A percentile compares a stretch with the other conserved stretches of the same genome.
Evolutionary conservation across 441 rosid genomes (phyloP).

Genomic region (Gossypium aridum): DNA sequence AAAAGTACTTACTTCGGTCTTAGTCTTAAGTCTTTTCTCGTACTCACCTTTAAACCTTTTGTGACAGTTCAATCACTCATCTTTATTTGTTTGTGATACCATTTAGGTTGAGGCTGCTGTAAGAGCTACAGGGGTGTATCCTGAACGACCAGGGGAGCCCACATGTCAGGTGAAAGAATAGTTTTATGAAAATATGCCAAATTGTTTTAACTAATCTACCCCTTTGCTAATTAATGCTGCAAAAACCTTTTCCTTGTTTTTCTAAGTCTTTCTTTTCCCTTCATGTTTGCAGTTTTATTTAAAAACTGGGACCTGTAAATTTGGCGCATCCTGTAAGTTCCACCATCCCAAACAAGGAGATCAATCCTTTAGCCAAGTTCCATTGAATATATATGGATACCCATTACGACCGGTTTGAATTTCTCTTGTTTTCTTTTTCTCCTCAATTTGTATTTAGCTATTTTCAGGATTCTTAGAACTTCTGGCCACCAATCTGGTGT

Average conservation of each 20-base stretch:
- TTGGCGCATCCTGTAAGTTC: constrained; percentile 98
- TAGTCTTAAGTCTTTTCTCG: background rate
- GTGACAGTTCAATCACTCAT: background rate
- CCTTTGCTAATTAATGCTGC: background rate
- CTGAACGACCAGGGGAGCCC: constrained; percentile 80
- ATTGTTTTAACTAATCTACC: background rate
- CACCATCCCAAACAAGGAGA: constrained; percentile 85
- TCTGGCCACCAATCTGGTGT: background rate
- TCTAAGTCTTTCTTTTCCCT: background rate
- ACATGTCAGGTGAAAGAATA: constrained; percentile 58
- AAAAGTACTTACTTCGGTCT: background rate
- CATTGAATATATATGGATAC: constrained; percentile 66
- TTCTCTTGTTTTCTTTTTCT: constrained; percentile 6
- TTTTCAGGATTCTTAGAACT: background rate
- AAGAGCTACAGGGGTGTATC: constrained; percentile 87
- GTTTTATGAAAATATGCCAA: background rate
- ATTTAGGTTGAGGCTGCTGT: constrained; percentile 86
- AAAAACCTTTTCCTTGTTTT: background rate
- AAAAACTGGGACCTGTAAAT: constrained; percentile 90
- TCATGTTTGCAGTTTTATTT: constrained; percentile 63
- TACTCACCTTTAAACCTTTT: background rate
- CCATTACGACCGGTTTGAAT: constrained; percentile 68
- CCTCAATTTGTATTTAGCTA: background rate
- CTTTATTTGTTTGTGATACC: constrained; percentile 9
- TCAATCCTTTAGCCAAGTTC: constrained; percentile 59